Evolutionary conservation across 2,329 filamentous ascomycete genomes (phyloP).

Genomic region (Neonectria neomacrospora): DNA sequence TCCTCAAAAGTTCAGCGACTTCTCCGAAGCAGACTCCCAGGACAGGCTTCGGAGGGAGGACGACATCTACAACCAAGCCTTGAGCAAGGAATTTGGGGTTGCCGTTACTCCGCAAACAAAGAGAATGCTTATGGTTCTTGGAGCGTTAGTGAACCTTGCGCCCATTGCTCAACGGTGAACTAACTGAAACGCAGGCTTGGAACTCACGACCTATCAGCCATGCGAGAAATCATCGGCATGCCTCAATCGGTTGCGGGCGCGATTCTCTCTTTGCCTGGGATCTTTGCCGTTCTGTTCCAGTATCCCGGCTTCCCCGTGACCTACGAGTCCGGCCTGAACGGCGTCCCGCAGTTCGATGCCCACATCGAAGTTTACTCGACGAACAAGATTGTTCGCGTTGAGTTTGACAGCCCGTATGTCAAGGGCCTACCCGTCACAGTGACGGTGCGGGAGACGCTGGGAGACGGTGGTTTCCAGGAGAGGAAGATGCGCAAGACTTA

Average conservation of each 20-base stretch:
- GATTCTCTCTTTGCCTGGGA: slow-evolving; percentile 16
- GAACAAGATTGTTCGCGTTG: slow-evolving; percentile 61
- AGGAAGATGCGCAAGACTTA: slow-evolving; percentile 53
- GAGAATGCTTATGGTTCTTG: slow-evolving; percentile 8
- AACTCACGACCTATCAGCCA: slow-evolving; percentile 22
- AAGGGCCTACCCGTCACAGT: slow-evolving; percentile 62
- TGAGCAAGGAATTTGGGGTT: slow-evolving; percentile 27
- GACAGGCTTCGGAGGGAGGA: slow-evolving; percentile 16
- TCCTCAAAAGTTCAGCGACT: slow-evolving; percentile 51
- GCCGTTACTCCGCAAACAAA: slow-evolving; percentile 13
- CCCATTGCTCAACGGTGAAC: neutral
- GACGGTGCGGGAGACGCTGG: slow-evolving; percentile 52
- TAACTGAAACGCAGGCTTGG: slow-evolving; percentile 15
- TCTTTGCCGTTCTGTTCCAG: slow-evolving; percentile 39
- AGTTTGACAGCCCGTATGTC: slow-evolving; percentile 65
- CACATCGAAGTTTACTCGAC: slow-evolving; percentile 61
- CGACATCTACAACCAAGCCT: slow-evolving; percentile 33
- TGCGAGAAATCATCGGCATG: slow-evolving; percentile 31
- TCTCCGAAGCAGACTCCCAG: slow-evolving; percentile 14
- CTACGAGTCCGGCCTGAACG: slow-evolving; percentile 66
- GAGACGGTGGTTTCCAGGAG: slow-evolving; percentile 45
- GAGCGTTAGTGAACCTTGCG: slow-evolving; percentile 5
- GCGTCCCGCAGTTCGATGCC: slow-evolving; percentile 62
- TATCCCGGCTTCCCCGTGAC: slow-evolving; percentile 57
- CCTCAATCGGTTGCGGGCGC: slow-evolving; percentile 23